Evolutionary conservation across 2,329 filamentous ascomycete species (phyloP).

Genomic region (Calonectria pauciramosa): DNA sequence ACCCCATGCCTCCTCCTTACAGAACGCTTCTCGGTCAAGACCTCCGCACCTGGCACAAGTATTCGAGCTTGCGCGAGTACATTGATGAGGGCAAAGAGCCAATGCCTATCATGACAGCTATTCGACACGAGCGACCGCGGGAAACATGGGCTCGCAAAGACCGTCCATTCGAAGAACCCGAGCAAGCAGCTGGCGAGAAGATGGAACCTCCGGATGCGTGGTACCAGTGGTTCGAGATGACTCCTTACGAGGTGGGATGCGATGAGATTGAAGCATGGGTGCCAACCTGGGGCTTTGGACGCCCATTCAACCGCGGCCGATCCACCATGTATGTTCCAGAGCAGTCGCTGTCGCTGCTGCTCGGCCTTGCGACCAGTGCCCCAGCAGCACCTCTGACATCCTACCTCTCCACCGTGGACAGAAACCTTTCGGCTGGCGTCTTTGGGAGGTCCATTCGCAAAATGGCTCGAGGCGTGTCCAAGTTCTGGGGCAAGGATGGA

Average conservation of each 20-base stretch:
- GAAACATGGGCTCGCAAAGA: constrained; percentile 19
- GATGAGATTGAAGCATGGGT: constrained; percentile 26
- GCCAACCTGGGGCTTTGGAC: constrained; percentile 28
- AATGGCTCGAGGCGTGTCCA: constrained; percentile 7
- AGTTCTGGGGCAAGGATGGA: constrained; percentile 21
- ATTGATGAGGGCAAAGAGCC: constrained; percentile 18
- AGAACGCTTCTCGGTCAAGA: background rate
- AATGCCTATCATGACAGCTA: constrained; percentile 25
- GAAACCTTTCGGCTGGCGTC: constrained; percentile 11
- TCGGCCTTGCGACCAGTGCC: constrained; percentile 23
- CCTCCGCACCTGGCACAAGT: constrained; percentile 20
- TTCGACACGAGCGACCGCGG: constrained; percentile 20
- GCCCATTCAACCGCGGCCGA: constrained; percentile 17
- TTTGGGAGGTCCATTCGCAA: constrained; percentile 12
- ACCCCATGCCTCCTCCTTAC: background rate
- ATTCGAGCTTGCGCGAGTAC: constrained; percentile 17
- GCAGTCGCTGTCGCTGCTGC: constrained; percentile 19
- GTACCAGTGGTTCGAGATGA: constrained; percentile 31
- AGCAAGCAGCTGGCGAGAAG: constrained; percentile 8
- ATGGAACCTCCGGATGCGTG: constrained; percentile 21
- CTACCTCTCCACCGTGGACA: constrained; percentile 18
- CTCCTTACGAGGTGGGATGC: constrained; percentile 23
- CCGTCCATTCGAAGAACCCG: constrained; percentile 13
- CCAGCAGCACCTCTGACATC: constrained; percentile 25
- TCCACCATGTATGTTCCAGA: constrained; percentile 27